These are phyloP conservation scores for Salix caprea DNA, from an alignment of 345 rosid species.

Conservation along the genomic window DNA sequence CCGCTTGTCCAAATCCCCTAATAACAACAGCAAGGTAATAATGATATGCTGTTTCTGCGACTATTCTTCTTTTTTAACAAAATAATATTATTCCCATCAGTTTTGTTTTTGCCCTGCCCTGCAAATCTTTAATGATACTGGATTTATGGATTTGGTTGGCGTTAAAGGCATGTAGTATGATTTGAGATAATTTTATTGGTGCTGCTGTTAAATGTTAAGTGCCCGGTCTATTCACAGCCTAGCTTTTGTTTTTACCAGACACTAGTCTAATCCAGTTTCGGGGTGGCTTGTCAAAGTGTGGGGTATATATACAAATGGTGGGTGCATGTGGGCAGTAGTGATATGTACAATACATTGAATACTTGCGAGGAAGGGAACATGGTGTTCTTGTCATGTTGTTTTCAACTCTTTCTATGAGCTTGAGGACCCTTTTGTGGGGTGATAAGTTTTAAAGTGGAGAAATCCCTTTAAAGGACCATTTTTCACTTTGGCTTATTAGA, in stretches of 20 bases:
- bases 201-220: too few relatives aligned
- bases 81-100: not conserved
- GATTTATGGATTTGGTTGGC: too few relatives aligned
- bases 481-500: constrained; percentile 41
- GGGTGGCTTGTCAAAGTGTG: constrained; percentile 25
- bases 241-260: not conserved
- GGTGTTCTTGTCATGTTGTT: constrained; percentile 45
- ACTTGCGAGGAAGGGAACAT: constrained; percentile 38
- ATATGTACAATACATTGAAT: constrained; percentile 26
- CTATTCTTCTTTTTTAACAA: not conserved
- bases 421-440: constrained; percentile 39
- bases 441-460: constrained; percentile 39
- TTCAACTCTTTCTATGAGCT: constrained; percentile 39
- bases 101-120: not conserved
- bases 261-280: constrained; percentile 17
- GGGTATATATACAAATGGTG: constrained; percentile 19
- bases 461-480: constrained; percentile 62
- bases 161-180: too few relatives aligned
- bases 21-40: constrained; percentile 59
- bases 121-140: too few relatives aligned
- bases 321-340: constrained; percentile 39
- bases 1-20: constrained; percentile 47
- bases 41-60: not conserved
- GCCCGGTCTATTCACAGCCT: too few relatives aligned
- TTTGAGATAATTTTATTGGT: too few relatives aligned